Evolutionary conservation across 2,329 filamentous ascomycete species (phyloP).

Genomic region (Penicillium sp.): DNA sequence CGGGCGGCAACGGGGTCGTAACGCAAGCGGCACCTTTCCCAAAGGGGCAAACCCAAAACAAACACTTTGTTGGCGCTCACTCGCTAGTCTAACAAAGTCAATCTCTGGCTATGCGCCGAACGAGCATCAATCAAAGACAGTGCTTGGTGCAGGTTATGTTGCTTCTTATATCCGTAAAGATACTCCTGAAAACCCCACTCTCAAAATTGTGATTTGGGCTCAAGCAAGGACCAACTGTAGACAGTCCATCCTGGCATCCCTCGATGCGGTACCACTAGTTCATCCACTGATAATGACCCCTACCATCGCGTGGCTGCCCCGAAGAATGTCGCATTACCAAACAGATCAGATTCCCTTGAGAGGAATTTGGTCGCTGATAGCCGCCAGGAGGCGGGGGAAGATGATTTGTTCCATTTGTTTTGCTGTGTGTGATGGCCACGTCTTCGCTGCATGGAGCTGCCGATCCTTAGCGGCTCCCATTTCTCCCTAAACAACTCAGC

Average conservation of each 20-base stretch:
- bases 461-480: slow-evolving; percentile 33
- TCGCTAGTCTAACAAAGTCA: not conserved
- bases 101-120: not conserved
- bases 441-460: slow-evolving; percentile 31
- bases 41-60: slow-evolving; percentile 40
- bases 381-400: not conserved
- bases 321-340: slow-evolving; percentile 19
- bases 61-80: slow-evolving; percentile 22
- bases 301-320: slow-evolving; percentile 19
- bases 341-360: slow-evolving; percentile 2
- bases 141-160: too few relatives aligned
- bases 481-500: slow-evolving; percentile 29
- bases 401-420: slow-evolving; percentile 13
- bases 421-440: slow-evolving; percentile 29
- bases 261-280: slow-evolving; percentile 22
- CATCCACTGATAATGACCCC: slow-evolving; percentile 11
- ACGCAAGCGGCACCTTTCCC: slow-evolving; percentile 14
- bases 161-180: not conserved
- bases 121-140: not conserved
- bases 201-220: not conserved
- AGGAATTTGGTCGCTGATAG: not conserved
- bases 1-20: not conserved
- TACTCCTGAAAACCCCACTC: not conserved
- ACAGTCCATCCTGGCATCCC: slow-evolving; percentile 13
- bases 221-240: not conserved